These are phyloP conservation scores for Aquilaria yunnanensis DNA, from an alignment of 345 rosid genomes.

Conservation along the genomic window DNA sequence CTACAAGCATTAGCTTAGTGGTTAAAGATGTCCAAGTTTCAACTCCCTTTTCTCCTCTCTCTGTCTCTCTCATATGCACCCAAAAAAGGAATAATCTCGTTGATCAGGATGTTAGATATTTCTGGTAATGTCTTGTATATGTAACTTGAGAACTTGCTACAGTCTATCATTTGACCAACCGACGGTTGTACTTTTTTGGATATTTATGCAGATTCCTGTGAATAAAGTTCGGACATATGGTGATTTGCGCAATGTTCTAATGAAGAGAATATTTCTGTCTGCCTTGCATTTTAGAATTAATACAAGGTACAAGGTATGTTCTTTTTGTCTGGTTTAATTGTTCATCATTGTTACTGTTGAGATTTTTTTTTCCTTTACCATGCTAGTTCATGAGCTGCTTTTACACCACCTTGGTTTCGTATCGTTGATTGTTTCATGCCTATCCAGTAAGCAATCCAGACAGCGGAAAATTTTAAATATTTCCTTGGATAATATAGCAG, in stretches of 20 bases:
- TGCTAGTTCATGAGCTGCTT: too few species aligned
- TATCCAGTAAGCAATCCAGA: too few species aligned
- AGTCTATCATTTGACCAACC: background rate
- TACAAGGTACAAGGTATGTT: slow-evolving; percentile 87
- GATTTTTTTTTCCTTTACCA: too few species aligned
- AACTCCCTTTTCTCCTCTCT: background rate
- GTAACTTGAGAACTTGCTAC: background rate
- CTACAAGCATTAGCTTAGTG: background rate
- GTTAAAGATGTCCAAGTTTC: background rate
- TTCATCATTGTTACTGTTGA: too few species aligned
- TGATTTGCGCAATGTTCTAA: slow-evolving; percentile 88
- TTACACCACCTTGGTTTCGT: too few species aligned
- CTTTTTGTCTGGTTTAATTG: background rate
- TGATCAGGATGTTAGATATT: background rate
- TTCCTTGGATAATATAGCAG: too few species aligned
- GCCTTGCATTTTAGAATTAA: slow-evolving; percentile 98
- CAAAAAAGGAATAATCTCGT: background rate
- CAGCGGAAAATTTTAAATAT: too few species aligned
- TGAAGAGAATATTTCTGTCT: slow-evolving; percentile 98
- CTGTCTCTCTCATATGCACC: background rate
- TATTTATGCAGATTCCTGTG: slow-evolving; percentile 82
- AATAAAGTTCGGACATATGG: slow-evolving; percentile 79
- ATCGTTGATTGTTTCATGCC: too few species aligned
- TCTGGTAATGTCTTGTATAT: background rate
- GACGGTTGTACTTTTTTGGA: background rate